Evolutionary conservation across 2,329 filamentous ascomycete genomes (phyloP).

Genomic region (Neoarthrinium moseri): DNA sequence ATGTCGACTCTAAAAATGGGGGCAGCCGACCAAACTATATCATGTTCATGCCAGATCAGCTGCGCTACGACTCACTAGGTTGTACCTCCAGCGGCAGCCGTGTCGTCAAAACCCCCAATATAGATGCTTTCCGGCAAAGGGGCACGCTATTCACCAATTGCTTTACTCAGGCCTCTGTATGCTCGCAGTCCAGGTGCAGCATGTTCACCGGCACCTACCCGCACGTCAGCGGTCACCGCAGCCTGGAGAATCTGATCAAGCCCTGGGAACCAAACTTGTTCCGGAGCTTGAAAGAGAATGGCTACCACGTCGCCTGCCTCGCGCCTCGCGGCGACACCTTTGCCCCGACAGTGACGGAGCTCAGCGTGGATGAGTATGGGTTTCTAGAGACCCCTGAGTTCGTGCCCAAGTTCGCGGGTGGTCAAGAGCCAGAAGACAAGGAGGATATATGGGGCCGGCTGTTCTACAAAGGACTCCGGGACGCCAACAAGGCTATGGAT

Average conservation of each 20-base stretch:
- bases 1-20: conserved; percentile 4
- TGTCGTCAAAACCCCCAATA: conserved; percentile 36
- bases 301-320: conserved; percentile 46
- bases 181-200: conserved; percentile 43
- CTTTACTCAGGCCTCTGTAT: conserved; percentile 44
- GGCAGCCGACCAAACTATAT: conserved; percentile 30
- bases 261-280: conserved; percentile 48
- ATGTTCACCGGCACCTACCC: conserved; percentile 47
- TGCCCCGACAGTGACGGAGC: conserved; percentile 39
- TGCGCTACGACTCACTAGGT: conserved; percentile 42
- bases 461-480: conserved; percentile 40
- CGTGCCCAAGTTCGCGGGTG: conserved; percentile 27
- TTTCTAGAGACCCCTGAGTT: conserved; percentile 38
- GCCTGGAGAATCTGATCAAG: conserved; percentile 45
- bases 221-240: conserved; percentile 44
- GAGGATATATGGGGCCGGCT: conserved; percentile 37
- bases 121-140: conserved; percentile 36
- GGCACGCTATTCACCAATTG: conserved; percentile 43
- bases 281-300: conserved; percentile 38
- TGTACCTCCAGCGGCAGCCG: conserved; percentile 29
- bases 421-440: conserved; percentile 9
- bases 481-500: conserved; percentile 34
- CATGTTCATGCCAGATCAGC: conserved; percentile 48
- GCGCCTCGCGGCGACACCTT: conserved; percentile 41
- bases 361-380: conserved; percentile 43